These are phyloP conservation scores for Yamadazyma nakazawae DNA, from an alignment of 805 yeast genomes.

Conservation along the genomic window DNA sequence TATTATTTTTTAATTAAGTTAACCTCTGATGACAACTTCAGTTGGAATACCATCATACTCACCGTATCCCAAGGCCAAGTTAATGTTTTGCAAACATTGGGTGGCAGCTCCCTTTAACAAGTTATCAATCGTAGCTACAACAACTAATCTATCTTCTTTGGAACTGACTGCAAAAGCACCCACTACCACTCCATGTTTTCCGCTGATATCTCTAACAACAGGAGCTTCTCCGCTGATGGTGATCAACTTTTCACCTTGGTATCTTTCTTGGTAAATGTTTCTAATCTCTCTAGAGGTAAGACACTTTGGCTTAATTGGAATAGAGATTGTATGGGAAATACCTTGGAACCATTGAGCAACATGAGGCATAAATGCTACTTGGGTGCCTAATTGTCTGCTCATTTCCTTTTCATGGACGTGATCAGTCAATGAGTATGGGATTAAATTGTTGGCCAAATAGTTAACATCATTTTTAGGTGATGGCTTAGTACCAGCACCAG, in stretches of 20 bases:
- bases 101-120: slow-evolving; percentile 98
- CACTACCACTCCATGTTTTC: slow-evolving; percentile 90
- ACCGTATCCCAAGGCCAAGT: slow-evolving; percentile 82
- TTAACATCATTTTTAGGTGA: slow-evolving; percentile 89
- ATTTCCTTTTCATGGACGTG: slow-evolving; percentile 97
- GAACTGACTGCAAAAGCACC: slow-evolving; percentile 96
- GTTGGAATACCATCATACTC: slow-evolving; percentile 95
- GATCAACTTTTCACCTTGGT: slow-evolving; percentile 81
- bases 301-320: slow-evolving; percentile 69
- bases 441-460: slow-evolving; percentile 73
- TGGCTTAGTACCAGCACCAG: slow-evolving; percentile 99
- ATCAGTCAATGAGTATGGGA: slow-evolving; percentile 94
- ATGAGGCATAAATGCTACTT: slow-evolving; percentile 91
- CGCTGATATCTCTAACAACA: slow-evolving; percentile 83
- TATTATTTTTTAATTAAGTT: slow-evolving; percentile 5
- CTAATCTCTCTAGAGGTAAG: slow-evolving; percentile 80
- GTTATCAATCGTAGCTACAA: slow-evolving; percentile 94
- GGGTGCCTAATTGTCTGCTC: slow-evolving; percentile 69
- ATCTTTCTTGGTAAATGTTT: slow-evolving; percentile 81
- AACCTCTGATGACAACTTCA: slow-evolving; percentile 53
- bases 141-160: slow-evolving; percentile 83
- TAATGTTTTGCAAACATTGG: slow-evolving; percentile 95
- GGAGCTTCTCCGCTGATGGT: slow-evolving; percentile 91
- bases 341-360: slow-evolving; percentile 99
- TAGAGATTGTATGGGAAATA: slow-evolving; percentile 84